These are phyloP conservation scores for Nakaseomyces uthaithaninus DNA, from an alignment of 1,139 yeast genomes.

Conservation along the genomic window DNA sequence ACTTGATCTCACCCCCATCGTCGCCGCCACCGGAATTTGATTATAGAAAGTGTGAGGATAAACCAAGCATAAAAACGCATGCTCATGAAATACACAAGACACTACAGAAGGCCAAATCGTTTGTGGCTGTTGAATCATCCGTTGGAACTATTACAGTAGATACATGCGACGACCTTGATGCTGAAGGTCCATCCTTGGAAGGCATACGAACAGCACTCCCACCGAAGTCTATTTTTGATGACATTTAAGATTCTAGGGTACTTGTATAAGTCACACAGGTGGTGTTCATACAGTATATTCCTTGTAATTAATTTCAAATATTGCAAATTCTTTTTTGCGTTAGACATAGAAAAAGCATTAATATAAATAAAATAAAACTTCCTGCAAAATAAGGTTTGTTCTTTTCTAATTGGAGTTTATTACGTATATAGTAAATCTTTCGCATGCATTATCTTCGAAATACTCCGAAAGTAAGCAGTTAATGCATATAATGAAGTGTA, in stretches of 20 bases:
- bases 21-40: slow-evolving; percentile 38
- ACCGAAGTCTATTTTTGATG: slow-evolving; percentile 34
- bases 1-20: slow-evolving; percentile 36
- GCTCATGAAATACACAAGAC: slow-evolving; percentile 9
- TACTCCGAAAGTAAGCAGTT: too few species aligned
- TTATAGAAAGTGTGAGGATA: slow-evolving; percentile 33
- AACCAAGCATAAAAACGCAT: slow-evolving; percentile 25
- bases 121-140: slow-evolving; percentile 10
- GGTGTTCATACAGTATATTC: background rate
- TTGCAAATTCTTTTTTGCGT: background rate
- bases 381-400: too few species aligned
- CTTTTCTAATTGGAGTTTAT: too few species aligned
- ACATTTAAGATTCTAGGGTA: slow-evolving; percentile 14
- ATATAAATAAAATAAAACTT: too few species aligned
- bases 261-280: background rate
- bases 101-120: slow-evolving; percentile 6
- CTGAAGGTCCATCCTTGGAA: slow-evolving; percentile 7
- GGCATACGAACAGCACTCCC: slow-evolving; percentile 27
- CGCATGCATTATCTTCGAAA: too few species aligned
- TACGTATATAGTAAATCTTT: too few species aligned
- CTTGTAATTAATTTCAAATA: background rate
- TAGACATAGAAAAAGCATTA: too few species aligned
- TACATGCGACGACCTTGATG: slow-evolving; percentile 9
- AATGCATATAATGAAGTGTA: too few species aligned
- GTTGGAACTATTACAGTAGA: slow-evolving; percentile 16